Evolutionary conservation across 441 rosid genomes (phyloP).

Genomic region (Theobroma grandiflorum): DNA sequence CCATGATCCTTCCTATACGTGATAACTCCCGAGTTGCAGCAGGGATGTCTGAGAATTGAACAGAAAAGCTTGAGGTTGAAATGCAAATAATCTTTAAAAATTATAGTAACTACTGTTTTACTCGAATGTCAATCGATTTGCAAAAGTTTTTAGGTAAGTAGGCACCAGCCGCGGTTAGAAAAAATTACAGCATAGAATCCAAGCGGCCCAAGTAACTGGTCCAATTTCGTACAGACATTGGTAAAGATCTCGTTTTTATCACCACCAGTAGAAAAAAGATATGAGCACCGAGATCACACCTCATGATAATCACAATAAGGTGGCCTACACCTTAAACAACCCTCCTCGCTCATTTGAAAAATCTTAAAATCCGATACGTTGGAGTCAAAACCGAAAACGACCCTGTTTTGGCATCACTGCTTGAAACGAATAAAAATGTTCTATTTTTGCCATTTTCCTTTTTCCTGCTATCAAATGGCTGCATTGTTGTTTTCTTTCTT

Average conservation of each 20-base stretch:
- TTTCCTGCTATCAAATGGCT: background rate
- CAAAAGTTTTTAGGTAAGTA: background rate
- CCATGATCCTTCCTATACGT: too few species aligned
- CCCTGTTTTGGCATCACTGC: background rate
- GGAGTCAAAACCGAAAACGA: slow-evolving; percentile 14
- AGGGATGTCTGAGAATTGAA: too few species aligned
- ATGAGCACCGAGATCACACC: background rate
- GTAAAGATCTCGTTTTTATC: background rate
- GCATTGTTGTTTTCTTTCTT: slow-evolving; percentile 5
- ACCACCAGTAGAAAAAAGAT: background rate
- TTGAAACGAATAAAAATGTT: background rate
- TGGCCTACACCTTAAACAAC: background rate
- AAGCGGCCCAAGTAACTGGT: background rate
- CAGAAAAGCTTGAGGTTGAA: too few species aligned
- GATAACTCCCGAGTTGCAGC: too few species aligned
- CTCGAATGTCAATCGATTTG: too few species aligned
- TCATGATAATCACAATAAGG: background rate
- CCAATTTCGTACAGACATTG: background rate
- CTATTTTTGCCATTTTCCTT: background rate
- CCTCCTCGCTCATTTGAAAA: background rate
- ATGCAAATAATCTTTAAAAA: too few species aligned
- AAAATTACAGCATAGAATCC: background rate
- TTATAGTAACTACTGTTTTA: too few species aligned
- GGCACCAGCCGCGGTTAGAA: background rate
- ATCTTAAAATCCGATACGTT: too few species aligned